Evolutionary conservation across 208 protist species (phyloP), one percentile per base, ranked within the genome.

Genomic region (Leishmania martiniquensis): DNA sequence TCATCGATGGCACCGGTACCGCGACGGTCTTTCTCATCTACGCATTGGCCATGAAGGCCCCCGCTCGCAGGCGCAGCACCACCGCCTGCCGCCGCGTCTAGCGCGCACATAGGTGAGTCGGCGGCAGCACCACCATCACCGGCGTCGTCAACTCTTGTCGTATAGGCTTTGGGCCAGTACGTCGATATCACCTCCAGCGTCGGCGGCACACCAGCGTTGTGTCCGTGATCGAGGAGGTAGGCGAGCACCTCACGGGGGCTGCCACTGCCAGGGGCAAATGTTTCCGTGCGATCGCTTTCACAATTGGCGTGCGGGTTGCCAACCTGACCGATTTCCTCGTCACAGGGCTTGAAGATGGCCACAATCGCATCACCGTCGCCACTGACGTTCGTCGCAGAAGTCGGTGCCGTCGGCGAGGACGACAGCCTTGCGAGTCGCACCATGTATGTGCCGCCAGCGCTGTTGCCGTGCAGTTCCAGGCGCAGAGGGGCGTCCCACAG

Each of bases 371-470:
- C 70, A 37, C 22, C 37, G 52, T 22, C n/a, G 67, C 42, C 20
- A 25, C 29, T 25, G 49, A 45, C 42, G 47, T 22, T 62, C 39
- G 70, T 63, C 34, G 37, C 6, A 10, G 20, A 13, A n/a, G 67
- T 62, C n/a, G 22, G 42, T 12, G 25, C 63, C 12, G 34, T n/a
- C 39, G 75, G 12, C 7, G 70, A 13, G 17, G 63, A 20, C 17
- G 72, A 42, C 37, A 34, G 75, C 20, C 49, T 70, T 20, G 77
- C 72, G 15, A 55, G 76, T 22, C 62, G 78, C 54, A 95, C 86
- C 85, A 93, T 91, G 83, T 93, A 95, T 4, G 91, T 93, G 34
- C 91, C 91, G n/a, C 89, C 88, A 17, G 87, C 88, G 74, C 87
- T 93, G 80, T 85, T 78, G 39, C 57, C 55, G 67, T 93, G 85